phyloP scores from a whole-genome alignment of 805 yeast species.

The Debaryomyces tyrocola region DNA sequence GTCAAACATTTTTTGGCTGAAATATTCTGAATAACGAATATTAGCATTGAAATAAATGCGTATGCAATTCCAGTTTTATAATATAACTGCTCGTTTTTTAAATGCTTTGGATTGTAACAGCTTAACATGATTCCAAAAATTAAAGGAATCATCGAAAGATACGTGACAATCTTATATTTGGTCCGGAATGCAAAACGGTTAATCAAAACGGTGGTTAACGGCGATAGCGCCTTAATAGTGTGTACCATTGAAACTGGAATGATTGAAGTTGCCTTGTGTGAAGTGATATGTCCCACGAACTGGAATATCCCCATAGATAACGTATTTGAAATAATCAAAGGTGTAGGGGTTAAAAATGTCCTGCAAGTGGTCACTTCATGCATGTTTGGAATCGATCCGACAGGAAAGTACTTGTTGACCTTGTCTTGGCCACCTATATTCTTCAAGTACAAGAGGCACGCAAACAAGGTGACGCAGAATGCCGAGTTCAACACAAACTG shows the following conservation, averaged over 20 bases:
- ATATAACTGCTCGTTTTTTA: conserved; percentile 13
- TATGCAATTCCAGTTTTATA: conserved; percentile 44
- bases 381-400: conserved; percentile 48
- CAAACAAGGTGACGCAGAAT: conserved; percentile 47
- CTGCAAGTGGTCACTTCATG: conserved; percentile 23
- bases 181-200: conserved; percentile 63
- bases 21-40: conserved; percentile 76
- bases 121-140: conserved; percentile 83
- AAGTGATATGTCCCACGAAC: conserved; percentile 85
- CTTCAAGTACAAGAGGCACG: conserved; percentile 1
- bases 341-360: conserved; percentile 55
- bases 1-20: conserved; percentile 76
- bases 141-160: conserved; percentile 75
- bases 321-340: conserved; percentile 58
- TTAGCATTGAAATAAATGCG: conserved; percentile 58
- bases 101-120: conserved; percentile 52
- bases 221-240: conserved; percentile 89
- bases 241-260: conserved; percentile 96
- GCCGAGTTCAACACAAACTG: conserved; percentile 76
- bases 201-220: conserved; percentile 81
- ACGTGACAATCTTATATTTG: conserved; percentile 63
- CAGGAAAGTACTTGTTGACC: conserved; percentile 37
- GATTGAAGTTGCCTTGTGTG: conserved; percentile 87
- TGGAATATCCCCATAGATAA: conserved; percentile 96
- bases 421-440: conserved; percentile 14